phyloP scores from a whole-genome alignment of 805 yeast genomes.

The Helenozyma baotianmanensis region DNA sequence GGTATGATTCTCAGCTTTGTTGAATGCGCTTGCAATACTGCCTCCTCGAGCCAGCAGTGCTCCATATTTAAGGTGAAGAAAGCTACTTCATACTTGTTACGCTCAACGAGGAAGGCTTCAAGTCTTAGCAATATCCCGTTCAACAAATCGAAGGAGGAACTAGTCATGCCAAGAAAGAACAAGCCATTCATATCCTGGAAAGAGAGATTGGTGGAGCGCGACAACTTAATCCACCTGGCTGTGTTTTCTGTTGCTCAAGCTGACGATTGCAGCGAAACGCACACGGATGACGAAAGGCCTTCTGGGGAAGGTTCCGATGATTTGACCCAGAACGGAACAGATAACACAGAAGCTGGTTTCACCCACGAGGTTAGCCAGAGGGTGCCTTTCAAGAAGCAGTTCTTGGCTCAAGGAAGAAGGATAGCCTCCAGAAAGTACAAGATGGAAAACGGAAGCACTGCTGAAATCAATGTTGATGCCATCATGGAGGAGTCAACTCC shows the following conservation, averaged over 20 bases:
- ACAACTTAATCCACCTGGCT: constrained; percentile 19
- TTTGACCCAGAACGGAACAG: too few species aligned
- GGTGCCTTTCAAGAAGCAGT: constrained; percentile 23
- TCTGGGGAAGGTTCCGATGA: constrained; percentile 1
- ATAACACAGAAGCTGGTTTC: too few species aligned
- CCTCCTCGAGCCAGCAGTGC: constrained; percentile 42
- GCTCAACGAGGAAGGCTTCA: constrained; percentile 53
- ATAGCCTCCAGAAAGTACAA: constrained; percentile 3
- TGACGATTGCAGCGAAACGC: not conserved
- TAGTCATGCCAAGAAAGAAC: constrained; percentile 26
- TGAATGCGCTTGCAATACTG: constrained; percentile 58
- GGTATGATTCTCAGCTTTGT: constrained; percentile 58
- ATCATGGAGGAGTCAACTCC: constrained; percentile 1
- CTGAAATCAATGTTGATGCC: constrained; percentile 2
- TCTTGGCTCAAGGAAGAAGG: constrained; percentile 14
- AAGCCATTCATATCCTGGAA: constrained; percentile 35
- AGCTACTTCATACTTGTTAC: constrained; percentile 52
- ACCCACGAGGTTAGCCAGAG: constrained; percentile 3
- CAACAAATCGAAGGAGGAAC: constrained; percentile 35
- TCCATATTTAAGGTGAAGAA: constrained; percentile 56
- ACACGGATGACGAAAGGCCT: constrained; percentile 16
- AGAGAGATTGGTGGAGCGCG: constrained; percentile 28
- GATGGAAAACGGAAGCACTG: not conserved
- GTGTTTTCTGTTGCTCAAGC: constrained; percentile 12
- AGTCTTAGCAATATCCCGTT: constrained; percentile 32